Base-by-base conservation (phyloP, 1,139 yeast genomes). In the Debaryomyces subglobosus region DNA sequence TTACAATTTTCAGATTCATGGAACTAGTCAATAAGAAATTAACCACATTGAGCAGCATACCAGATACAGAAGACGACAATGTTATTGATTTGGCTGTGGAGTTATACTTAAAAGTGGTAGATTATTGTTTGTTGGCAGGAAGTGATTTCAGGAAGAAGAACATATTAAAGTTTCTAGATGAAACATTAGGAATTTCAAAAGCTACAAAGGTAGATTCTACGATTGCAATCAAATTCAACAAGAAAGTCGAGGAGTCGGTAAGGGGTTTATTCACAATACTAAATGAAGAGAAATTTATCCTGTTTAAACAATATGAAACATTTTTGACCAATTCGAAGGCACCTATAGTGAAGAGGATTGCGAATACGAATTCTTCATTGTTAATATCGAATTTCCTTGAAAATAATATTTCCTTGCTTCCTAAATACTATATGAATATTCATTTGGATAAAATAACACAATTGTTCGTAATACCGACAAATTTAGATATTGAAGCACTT, bases 21-120 rank as follows among this genome's bases (percentile, higher is more conserved):
- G 78, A 73, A 34, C 61, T 74, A 51, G 63, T 73, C 23, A 71
- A 72, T 51, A 72, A 73, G 52, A 74, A 74, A 53, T 55, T 73
- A 41, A 56, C 68, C n/a, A 52, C 67, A 18, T 49, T 64, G 2
- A 65, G 63, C 38, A 53, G 56, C 40, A 40, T 60, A 7, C 57
- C 63, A 3, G 46, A 45, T 32, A 46, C 40, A 1, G 43, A 37
- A 12, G 34, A 44, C 23, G 50, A 44, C n/a, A 16, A 40, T 37
- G 43, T 47, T 23, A 45, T 33, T 43, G 46, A 42, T 15, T 33
- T 21, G 43, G 53, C 30, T 5, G 46, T 24, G 5, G 44, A 46
- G n/a, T 8, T 46, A 16, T 43, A 43, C 21, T 29, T 46, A 27
- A 46, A 46, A 25, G 43, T 44, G 10, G 35, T 51, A 21, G 39